Evolutionary conservation across 495 filamentous ascomycete genomes (phyloP), one percentile per base, ranked within the genome.

Genomic region (Elasticomyces elasticus): DNA sequence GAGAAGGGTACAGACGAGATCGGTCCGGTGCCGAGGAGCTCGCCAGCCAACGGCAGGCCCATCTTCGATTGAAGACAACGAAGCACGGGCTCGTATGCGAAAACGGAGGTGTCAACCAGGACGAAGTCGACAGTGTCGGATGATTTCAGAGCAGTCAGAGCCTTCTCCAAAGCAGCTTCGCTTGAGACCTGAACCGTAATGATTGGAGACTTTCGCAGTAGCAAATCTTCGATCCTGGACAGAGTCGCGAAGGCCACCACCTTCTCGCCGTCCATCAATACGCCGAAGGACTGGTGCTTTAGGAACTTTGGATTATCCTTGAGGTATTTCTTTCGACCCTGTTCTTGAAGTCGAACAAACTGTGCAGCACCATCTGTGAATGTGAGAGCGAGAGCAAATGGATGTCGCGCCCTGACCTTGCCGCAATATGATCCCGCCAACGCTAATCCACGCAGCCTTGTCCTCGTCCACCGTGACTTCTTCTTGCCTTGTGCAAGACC

Each of bases 61-160:
- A 64, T 68, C 31, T 72, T 79, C 0, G 69, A 64, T 64, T 88
- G 79, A 7, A 91, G 64, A 6, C 77, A 69, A 49, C 69, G 62
- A 19, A 91, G 61, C 4, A 91, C 72, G 0, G 86, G 86, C 52
- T 88, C 82, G 56, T 81, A 89, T 0, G 85, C 79, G 63, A 89
- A 89, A 0, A 84, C 69, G 0, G 85, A 66, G 0, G 85, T 81
- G 51, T 85, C 74, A 3, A 86, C 74, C n/a, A 72, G 68, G 0
- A 83, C 55, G 20, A 86, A 72, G 13, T 72, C 65, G 6, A 83
- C 61, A 30, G 68, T 51, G 0, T 59, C 24, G 0, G 66, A 55
- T 3, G 66, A 49, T 31, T 74, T 79, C 22, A 72, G 58, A 17
- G 42, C 62, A 1, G 70, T 19, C 0, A 79, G 54, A 0, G 70